These are phyloP conservation scores for Zarea fungicola DNA, from an alignment of 2,329 filamentous ascomycete genomes.

Conservation along the genomic window DNA sequence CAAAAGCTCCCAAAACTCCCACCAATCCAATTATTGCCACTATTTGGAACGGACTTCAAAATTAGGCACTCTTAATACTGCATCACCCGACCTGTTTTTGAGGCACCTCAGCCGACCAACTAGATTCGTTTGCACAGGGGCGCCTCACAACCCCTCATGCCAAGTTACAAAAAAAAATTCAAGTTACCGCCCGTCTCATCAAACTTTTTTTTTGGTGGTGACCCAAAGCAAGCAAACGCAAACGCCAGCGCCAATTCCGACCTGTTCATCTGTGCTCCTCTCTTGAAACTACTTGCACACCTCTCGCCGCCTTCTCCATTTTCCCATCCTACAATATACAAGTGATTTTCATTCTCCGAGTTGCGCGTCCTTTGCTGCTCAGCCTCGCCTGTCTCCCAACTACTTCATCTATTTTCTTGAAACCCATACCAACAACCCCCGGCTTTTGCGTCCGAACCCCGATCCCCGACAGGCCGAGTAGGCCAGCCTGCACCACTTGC, in stretches of 20 bases:
- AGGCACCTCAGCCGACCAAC: too few species aligned
- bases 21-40: too few species aligned
- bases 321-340: background rate
- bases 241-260: too few species aligned
- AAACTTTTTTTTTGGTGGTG: too few species aligned
- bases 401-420: background rate
- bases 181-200: background rate
- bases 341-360: background rate
- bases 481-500: background rate
- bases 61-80: too few species aligned
- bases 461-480: conserved; percentile 9
- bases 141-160: too few species aligned
- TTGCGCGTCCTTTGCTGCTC: background rate
- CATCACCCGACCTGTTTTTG: too few species aligned
- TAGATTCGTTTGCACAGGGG: too few species aligned
- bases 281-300: conserved; percentile 3
- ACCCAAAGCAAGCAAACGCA: too few species aligned
- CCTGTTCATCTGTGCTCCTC: background rate
- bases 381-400: background rate
- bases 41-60: too few species aligned
- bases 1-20: too few species aligned
- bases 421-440: conserved; percentile 2
- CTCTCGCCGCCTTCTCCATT: background rate
- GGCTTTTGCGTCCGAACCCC: conserved; percentile 2
- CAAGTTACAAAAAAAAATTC: background rate